These are phyloP conservation scores for Amanita pseudoporphyria DNA, from an alignment of 768 basidiomycete genomes.

Conservation along the genomic window DNA sequence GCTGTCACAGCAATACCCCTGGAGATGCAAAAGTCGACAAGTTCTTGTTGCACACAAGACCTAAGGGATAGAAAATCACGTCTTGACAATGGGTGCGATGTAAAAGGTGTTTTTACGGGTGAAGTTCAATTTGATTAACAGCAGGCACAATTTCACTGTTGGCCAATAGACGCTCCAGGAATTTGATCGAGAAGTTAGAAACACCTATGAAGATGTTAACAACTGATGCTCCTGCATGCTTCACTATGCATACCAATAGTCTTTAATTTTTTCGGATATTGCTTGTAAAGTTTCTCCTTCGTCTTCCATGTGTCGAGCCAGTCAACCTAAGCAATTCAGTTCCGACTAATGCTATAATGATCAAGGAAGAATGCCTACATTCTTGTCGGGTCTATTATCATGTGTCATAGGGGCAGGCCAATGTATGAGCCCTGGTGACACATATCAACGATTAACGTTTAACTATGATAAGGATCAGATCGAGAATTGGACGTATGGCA, in stretches of 20 bases:
- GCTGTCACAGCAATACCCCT: no score
- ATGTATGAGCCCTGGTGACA: constrained; percentile 56
- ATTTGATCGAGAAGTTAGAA: constrained; percentile 62
- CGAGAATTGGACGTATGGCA: constrained; percentile 33
- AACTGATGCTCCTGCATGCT: constrained; percentile 5
- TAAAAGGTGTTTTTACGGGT: constrained; percentile 32
- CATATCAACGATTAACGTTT: neutral
- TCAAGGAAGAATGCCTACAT: constrained; percentile 14
- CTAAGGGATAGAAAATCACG: no score
- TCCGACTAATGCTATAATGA: neutral
- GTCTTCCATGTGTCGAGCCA: constrained; percentile 75
- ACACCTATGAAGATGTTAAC: constrained; percentile 29
- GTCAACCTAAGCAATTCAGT: constrained; percentile 23
- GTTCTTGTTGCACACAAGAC: no score
- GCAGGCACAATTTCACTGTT: constrained; percentile 65
- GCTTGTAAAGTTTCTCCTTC: constrained; percentile 62
- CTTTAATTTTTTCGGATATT: constrained; percentile 63
- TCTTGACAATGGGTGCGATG: no score
- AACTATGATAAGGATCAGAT: no score
- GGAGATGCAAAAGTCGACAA: no score
- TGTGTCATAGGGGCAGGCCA: constrained; percentile 72
- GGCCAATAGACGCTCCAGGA: constrained; percentile 50
- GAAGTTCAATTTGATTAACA: constrained; percentile 73
- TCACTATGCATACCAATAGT: constrained; percentile 47
- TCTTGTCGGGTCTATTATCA: constrained; percentile 44